Evolutionary conservation across 2,329 filamentous ascomycete genomes (phyloP), one percentile per base, ranked within the genome.

Genomic region (Cordyceps cateniannulata): DNA sequence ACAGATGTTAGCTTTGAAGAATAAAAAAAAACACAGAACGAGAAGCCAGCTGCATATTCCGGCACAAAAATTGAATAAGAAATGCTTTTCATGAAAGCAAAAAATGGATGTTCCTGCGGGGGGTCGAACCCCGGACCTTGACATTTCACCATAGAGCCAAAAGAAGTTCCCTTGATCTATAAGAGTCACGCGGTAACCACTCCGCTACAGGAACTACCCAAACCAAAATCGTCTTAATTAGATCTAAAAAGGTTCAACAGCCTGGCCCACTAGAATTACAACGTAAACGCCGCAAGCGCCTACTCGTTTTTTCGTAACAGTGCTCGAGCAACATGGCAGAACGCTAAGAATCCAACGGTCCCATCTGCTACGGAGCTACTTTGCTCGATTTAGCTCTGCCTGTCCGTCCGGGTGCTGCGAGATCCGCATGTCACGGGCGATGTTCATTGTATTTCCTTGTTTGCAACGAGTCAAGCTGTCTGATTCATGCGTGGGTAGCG

Each of bases 101-200:
- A 60, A 53, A 53, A 60, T 47, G 8, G 8, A 49, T 68, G 66
- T 65, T 68, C 67, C 66, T 64, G 67, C 66, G 65, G 66, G 66
- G 66, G 66, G 64, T 69, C 67, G 67, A 69, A 69, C 66, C 64
- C 66, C 65, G 63, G 66, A 68, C 66, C 66, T 69, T 68, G 66
- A 67, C 66, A 67, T 67, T 62, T 61, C 62, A 63, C 29, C 65
- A 68, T 66, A 67, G 42, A 61, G 59, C 60, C 61, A 59, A 67
- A 65, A 57, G 32, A 35, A 35, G 32, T 35, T 35, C 10, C n/a
- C 32, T 12, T 35, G 32, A 35, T 35, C 32, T 35, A 35, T 35
- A 69, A 69, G 67, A 69, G 65, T 67, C 24, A 67, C 66, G 67
- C 67, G 65, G 66, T 68, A 67, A 69, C 66, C 66, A 69, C 66